Base-by-base conservation (phyloP, 257 asterid genomes). In the Nicotiana sylvestris region DNA sequence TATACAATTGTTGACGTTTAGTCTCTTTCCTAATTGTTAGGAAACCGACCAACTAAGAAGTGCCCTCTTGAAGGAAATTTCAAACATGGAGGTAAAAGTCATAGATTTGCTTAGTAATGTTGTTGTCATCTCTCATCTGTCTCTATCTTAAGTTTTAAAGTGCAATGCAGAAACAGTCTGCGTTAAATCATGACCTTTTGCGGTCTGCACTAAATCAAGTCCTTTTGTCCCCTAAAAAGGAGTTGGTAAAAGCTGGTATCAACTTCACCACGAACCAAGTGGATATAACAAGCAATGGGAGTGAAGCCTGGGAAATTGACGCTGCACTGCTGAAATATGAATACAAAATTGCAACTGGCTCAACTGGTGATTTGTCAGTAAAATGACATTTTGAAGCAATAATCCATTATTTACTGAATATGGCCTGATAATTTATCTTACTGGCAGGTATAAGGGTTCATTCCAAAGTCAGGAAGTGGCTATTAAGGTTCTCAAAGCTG, bases 261-360 rank as follows among this genome's bases (percentile, higher is more conserved):
- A 65, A 67, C 49, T 61, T 82, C 66, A 84, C 85, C 11, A 57
- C 69, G n/a, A 87, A 80, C 84, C 90, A 85, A 51, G 90, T 88
- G 27, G 87, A 87, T 69, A 89, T 86, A 78, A 92, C 97, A 15
- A 80, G 83, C 37, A 91, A 90, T 27, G 92, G 89, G 64, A 86
- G 78, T 82, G 97, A 92, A 83, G 93, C 91, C 69, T 94, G 98
- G 99, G 98, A 95, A 90, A 92, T 95, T 7, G 96, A 95, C 81
- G 83, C 91, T 82, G 85, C 78, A 78, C 74, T 87, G 86, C 78
- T 95, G 91, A 89, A 81, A 60, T 89, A 91, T 81, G 96, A 91
- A 78, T 66, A 87, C 81, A 94, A 88, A 86, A 90, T 95, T 77
- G 90, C 95, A 30, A 49, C 91, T 13, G 92, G 97, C 82, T 87